Percentiles rank a stretch among this genome's conserved stretches.
phyloP scores from a whole-genome alignment of 306 rosid species.

The Citrullus mucosospermus region DNA sequence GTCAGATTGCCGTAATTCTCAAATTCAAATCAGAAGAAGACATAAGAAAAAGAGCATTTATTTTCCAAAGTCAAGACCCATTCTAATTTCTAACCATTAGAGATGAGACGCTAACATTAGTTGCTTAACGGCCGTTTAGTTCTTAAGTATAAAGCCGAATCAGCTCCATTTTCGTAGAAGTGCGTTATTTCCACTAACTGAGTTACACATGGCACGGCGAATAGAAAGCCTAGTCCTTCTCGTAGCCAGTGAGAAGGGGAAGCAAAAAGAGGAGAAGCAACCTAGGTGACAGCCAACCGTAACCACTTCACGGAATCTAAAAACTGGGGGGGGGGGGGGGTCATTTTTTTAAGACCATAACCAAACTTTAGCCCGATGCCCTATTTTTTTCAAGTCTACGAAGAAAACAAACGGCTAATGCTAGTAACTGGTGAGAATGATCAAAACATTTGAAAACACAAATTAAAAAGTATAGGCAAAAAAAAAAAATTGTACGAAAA shows the following conservation, averaged over 20 bases:
- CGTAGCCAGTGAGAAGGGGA: background rate
- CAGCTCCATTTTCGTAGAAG: background rate
- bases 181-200: slow-evolving; percentile 4
- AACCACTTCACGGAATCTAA: background rate
- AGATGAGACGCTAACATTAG: background rate
- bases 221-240: background rate
- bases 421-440: background rate
- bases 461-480: background rate
- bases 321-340: no score
- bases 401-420: background rate
- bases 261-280: background rate
- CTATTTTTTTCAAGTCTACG: background rate
- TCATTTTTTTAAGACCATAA: background rate
- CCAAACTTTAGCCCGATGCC: background rate
- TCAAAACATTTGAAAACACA: background rate
- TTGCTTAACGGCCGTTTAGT: background rate
- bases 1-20: background rate
- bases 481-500: background rate
- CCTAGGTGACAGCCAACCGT: background rate
- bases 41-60: background rate
- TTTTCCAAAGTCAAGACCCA: background rate
- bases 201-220: background rate
- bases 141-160: background rate
- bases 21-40: background rate
- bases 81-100: background rate